Base-by-base conservation (phyloP, 1,284 basidiomycete species). In the Coniophora puteana region DNA sequence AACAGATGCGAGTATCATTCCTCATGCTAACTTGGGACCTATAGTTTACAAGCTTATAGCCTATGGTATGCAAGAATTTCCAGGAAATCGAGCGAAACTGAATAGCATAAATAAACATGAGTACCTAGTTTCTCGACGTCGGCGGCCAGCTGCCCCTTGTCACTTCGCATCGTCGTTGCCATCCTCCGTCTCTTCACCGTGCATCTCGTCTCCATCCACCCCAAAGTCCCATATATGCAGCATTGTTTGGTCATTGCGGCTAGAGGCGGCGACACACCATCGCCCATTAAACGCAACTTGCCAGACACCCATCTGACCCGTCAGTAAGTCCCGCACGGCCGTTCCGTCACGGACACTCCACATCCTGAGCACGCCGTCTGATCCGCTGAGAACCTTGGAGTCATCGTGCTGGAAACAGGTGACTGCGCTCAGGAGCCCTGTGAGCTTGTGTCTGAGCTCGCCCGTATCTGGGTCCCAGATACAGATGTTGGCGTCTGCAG, bases 391-490 rank as follows among this genome's bases (percentile, higher is more conserved):
- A 37, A 97, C 90, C 61, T 95, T 95, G 72, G 89, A 89, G 59
- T 96, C 93, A 58, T 96, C 93, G 55, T 96, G 93, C 64, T 93
- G 89, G 77, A 96, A 96, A 64, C 93, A 97, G 5, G 93, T 96
- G 54, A 97, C 96, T 10, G 93, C 93, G 16, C 92, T 93, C 3
- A 87, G 85, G 62, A 95, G 93, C 1, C 89, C 90, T 1, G 85
- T 81, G 29, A 96, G 76, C 1, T 83, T 83, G 54, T 93, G 84
- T 24, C 78, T 80, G 27, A 90, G 72, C 48, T 84, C 79, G 41
- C 90, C 89, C 1, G 78, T 81, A 31, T 83, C 80, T 2, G 92
- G 88, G 56, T 96, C 85, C 93, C 94, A 96, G 16, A 96, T 80
- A 4, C 93, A 83, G 12, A 97, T 69, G 0, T 90, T 93, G 13